Evolutionary conservation across 2,329 filamentous ascomycete species (phyloP).

Genomic region (Phialophora tarda): DNA sequence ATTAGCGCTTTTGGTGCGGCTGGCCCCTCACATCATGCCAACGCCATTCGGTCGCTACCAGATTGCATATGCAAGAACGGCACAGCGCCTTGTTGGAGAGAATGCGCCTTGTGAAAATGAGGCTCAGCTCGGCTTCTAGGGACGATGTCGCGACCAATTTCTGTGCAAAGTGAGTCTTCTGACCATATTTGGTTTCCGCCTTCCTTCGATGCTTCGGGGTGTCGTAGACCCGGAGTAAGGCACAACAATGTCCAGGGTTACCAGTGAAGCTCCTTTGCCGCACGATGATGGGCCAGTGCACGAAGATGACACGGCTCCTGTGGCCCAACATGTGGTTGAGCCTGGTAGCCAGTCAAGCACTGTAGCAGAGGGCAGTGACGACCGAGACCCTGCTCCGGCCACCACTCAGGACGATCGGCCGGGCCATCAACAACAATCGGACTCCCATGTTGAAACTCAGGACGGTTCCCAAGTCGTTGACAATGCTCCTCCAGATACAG

Average conservation of each 20-base stretch:
- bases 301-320: background rate
- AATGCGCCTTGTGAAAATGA: constrained; percentile 1
- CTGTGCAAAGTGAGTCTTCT: background rate
- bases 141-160: background rate
- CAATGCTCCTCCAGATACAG: background rate
- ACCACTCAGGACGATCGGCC: background rate
- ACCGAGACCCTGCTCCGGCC: background rate
- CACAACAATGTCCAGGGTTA: background rate
- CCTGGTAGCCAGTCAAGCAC: background rate
- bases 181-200: background rate
- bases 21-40: background rate
- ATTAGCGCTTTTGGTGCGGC: background rate
- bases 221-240: background rate
- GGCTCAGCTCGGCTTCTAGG: background rate
- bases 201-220: background rate
- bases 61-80: background rate
- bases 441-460: background rate
- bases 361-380: background rate
- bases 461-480: background rate
- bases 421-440: background rate
- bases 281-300: background rate
- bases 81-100: background rate
- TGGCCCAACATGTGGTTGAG: background rate
- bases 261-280: background rate
- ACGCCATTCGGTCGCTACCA: background rate